phyloP scores from a whole-genome alignment of 257 asterid genomes.

The Nicotiana knightiana region DNA sequence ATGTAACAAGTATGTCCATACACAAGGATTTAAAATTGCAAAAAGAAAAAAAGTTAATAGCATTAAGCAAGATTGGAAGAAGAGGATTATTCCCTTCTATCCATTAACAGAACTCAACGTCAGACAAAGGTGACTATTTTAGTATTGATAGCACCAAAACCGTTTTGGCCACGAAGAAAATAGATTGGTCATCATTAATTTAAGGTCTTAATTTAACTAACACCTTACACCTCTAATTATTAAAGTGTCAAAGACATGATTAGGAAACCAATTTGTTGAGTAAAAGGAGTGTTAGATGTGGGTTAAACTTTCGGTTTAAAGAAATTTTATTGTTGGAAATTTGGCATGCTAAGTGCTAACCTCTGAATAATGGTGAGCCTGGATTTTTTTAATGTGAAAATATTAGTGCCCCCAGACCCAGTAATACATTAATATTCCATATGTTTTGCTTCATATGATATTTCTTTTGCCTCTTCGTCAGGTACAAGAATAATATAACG shows the following conservation, averaged over 20 bases:
- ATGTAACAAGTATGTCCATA: background rate
- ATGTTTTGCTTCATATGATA: too few species aligned
- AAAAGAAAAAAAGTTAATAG: background rate
- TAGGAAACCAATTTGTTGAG: slow-evolving; percentile 24
- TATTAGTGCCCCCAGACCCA: too few species aligned
- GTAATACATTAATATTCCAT: background rate
- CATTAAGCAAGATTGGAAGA: background rate
- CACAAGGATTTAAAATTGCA: background rate
- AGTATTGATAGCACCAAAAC: background rate
- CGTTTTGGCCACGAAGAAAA: background rate
- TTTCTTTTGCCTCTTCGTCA: too few species aligned
- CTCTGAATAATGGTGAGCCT: background rate
- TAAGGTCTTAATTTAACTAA: slow-evolving; percentile 12
- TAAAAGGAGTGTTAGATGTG: background rate
- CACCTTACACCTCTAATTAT: slow-evolving; percentile 10
- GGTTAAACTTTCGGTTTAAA: background rate
- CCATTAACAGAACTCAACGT: slow-evolving; percentile 15
- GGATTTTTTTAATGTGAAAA: background rate
- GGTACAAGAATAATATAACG: too few species aligned
- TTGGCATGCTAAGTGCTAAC: background rate
- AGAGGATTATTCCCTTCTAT: slow-evolving; percentile 23
- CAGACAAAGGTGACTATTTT: slow-evolving; percentile 24
- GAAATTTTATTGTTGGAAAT: background rate
- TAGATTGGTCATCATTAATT: background rate
- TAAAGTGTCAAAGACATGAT: slow-evolving; percentile 23